Percentiles rank a stretch among this genome's conserved stretches.
phyloP scores from a whole-genome alignment of 1,139 yeast genomes.

The Pichia sp. region DNA sequence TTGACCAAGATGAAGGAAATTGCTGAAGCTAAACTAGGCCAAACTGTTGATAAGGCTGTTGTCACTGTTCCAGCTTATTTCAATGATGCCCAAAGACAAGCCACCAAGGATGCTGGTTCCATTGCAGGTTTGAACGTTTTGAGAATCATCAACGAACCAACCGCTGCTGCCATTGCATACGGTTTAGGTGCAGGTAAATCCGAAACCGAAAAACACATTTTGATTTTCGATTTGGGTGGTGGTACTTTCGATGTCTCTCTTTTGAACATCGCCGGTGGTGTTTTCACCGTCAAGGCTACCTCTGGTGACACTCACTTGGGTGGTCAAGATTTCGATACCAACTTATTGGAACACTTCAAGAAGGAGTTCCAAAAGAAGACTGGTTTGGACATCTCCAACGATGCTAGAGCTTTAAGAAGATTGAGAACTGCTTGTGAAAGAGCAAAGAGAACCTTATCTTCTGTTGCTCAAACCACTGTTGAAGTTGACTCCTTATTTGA shows the following conservation, averaged over 20 bases:
- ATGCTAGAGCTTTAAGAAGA: conserved; percentile 93
- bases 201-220: conserved; percentile 75
- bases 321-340: conserved; percentile 98
- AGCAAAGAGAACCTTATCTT: conserved; percentile 81
- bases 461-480: conserved; percentile 77
- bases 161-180: conserved; percentile 96
- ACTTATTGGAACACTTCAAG: conserved; percentile 86
- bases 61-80: conserved; percentile 94
- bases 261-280: conserved; percentile 94
- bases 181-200: conserved; percentile 83
- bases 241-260: conserved; percentile 97
- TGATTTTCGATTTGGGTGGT: conserved; percentile 93
- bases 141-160: conserved; percentile 94
- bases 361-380: conserved; percentile 95
- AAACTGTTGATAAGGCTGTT: conserved; percentile 88
- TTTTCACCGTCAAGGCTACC: conserved; percentile 96
- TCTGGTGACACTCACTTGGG: conserved; percentile 99
- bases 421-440: conserved; percentile 86
- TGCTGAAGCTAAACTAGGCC: conserved; percentile 90
- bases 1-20: conserved; percentile 93
- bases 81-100: conserved; percentile 96
- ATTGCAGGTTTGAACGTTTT: conserved; percentile 92
- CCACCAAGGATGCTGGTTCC: conserved; percentile 96
- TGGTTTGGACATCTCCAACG: conserved; percentile 84
- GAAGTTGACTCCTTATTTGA: conserved; percentile 74